Percentiles rank a stretch among this genome's conserved stretches.
These are phyloP conservation scores for Exophiala calicioides DNA, from an alignment of 2,329 filamentous ascomycete genomes.

Conservation along the genomic window DNA sequence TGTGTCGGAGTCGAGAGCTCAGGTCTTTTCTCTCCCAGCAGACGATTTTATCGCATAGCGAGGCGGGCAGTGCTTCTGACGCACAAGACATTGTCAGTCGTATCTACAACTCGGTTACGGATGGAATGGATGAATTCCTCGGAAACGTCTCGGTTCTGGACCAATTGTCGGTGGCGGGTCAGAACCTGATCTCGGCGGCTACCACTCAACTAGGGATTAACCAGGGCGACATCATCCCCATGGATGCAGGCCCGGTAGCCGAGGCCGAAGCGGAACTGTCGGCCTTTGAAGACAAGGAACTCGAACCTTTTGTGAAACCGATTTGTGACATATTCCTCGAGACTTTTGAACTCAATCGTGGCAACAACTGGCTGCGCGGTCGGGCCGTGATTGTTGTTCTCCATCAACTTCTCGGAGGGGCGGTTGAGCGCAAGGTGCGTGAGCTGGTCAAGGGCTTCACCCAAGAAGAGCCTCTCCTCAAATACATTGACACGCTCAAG, in stretches of 20 bases:
- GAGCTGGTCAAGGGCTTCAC: constrained; percentile 74
- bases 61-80: constrained; percentile 65
- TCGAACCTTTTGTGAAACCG: constrained; percentile 95
- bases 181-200: constrained; percentile 67
- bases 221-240: constrained; percentile 31
- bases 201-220: constrained; percentile 51
- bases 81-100: constrained; percentile 82
- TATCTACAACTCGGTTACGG: constrained; percentile 93
- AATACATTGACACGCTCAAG: constrained; percentile 72
- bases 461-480: constrained; percentile 75
- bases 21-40: constrained; percentile 88
- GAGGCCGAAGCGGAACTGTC: constrained; percentile 94
- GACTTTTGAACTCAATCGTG: constrained; percentile 88
- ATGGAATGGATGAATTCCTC: constrained; percentile 97
- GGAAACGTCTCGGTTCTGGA: constrained; percentile 95
- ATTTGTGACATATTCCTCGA: constrained; percentile 98
- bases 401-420: constrained; percentile 91
- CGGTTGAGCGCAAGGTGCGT: constrained; percentile 91
- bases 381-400: constrained; percentile 94
- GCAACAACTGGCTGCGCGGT: constrained; percentile 96
- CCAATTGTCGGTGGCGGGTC: constrained; percentile 86
- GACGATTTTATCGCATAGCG: constrained; percentile 69
- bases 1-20: constrained; percentile 89
- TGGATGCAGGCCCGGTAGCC: constrained; percentile 56
- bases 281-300: constrained; percentile 84